These are phyloP conservation scores for Kodamaea restingae DNA, from an alignment of 805 yeast genomes.

Conservation along the genomic window DNA sequence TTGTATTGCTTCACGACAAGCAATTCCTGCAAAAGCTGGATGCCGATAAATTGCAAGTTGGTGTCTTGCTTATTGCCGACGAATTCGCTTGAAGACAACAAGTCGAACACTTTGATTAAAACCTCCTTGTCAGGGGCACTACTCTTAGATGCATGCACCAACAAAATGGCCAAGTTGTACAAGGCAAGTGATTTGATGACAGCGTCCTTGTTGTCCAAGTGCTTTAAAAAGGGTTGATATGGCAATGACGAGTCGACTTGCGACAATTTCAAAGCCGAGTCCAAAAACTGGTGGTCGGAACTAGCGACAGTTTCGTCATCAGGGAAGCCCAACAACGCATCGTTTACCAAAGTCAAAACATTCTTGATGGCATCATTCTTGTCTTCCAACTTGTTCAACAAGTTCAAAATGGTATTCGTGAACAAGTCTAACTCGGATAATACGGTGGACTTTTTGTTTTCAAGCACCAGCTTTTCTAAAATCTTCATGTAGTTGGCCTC, in stretches of 20 bases:
- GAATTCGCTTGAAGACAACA: constrained; percentile 27
- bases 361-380: constrained; percentile 67
- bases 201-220: constrained; percentile 53
- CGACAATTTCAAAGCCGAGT: constrained; percentile 41
- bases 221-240: constrained; percentile 48
- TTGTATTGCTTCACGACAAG: constrained; percentile 54
- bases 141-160: constrained; percentile 25
- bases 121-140: constrained; percentile 31
- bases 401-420: constrained; percentile 49
- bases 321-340: constrained; percentile 43
- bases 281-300: constrained; percentile 17
- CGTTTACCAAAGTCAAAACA: constrained; percentile 58
- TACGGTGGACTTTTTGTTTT: constrained; percentile 40
- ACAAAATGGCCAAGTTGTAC: constrained; percentile 49
- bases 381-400: constrained; percentile 47
- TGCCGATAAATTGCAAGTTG: constrained; percentile 53
- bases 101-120: constrained; percentile 36
- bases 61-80: constrained; percentile 31
- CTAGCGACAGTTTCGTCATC: constrained; percentile 16
- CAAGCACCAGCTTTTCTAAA: constrained; percentile 46
- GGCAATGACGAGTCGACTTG: constrained; percentile 45
- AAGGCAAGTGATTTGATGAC: constrained; percentile 53
- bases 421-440: constrained; percentile 46
- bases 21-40: constrained; percentile 63
- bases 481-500: constrained; percentile 62